A percentile compares a stretch with the other conserved stretches of the same genome.
phyloP scores from a whole-genome alignment of 495 filamentous ascomycete species.

The Achaetomiella virescens region DNA sequence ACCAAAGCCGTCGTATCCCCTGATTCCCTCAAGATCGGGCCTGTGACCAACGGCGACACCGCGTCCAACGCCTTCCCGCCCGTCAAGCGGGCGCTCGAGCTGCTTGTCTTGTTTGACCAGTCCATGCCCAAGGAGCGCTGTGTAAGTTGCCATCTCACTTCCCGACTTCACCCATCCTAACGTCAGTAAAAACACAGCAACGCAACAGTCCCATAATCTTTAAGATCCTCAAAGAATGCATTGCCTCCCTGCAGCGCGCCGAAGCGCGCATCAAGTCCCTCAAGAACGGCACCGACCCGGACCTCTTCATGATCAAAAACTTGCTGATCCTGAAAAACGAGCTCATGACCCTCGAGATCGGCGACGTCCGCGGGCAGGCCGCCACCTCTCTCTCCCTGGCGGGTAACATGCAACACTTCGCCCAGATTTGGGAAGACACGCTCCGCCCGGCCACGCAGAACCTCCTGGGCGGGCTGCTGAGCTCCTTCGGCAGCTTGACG shows the following conservation, averaged over 20 bases:
- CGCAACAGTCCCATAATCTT: constrained; percentile 45
- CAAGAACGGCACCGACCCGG: constrained; percentile 52
- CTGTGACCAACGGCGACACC: constrained; percentile 43
- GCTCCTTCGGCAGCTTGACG: constrained; percentile 29
- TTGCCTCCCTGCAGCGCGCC: constrained; percentile 45
- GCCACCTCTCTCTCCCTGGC: neutral
- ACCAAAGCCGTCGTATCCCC: constrained; percentile 37
- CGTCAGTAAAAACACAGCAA: constrained; percentile 34
- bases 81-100: constrained; percentile 70
- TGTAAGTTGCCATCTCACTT: constrained; percentile 42
- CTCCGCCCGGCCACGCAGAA: constrained; percentile 23
- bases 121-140: constrained; percentile 61
- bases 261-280: constrained; percentile 42
- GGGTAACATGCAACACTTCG: neutral
- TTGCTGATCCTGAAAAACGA: constrained; percentile 86
- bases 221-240: constrained; percentile 41
- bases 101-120: constrained; percentile 75
- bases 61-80: constrained; percentile 54
- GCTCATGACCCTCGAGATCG: constrained; percentile 89
- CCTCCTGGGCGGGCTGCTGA: constrained; percentile 28
- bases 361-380: constrained; percentile 65
- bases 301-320: constrained; percentile 87
- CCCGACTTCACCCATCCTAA: neutral
- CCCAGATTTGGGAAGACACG: too few relatives aligned
- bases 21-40: constrained; percentile 40